Evolutionary conservation across 208 protist genomes (phyloP).

Genomic region (Endotrypanum monterogeii): DNA sequence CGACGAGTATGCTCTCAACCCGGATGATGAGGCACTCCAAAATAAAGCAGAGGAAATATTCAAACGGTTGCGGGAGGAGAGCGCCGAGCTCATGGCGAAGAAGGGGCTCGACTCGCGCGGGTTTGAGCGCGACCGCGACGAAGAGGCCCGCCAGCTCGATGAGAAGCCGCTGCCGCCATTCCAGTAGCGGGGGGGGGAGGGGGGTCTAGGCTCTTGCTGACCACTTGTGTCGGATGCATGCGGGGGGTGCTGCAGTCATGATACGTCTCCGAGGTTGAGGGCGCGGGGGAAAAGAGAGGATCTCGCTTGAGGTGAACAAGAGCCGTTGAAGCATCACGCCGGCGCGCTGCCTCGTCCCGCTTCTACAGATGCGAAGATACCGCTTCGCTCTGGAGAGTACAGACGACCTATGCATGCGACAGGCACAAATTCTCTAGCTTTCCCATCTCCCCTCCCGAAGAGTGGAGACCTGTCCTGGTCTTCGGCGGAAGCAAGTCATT

Average conservation of each 20-base stretch:
- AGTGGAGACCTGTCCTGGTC: too few species aligned
- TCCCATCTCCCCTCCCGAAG: too few species aligned
- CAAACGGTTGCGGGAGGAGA: constrained; percentile 71
- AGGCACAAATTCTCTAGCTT: too few species aligned
- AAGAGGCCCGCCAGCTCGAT: constrained; percentile 46
- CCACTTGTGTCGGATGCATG: too few species aligned
- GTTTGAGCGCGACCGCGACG: constrained; percentile 62
- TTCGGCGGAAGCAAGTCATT: too few species aligned
- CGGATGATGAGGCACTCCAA: constrained; percentile 66
- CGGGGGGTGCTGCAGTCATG: neutral
- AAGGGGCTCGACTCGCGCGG: constrained; percentile 58
- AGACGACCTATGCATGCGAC: too few species aligned
- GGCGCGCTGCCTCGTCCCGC: too few species aligned
- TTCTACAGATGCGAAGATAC: neutral
- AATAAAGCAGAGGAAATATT: constrained; percentile 76
- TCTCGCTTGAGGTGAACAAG: too few species aligned
- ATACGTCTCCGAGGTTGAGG: neutral
- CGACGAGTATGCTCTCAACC: constrained; percentile 86
- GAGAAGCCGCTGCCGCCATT: constrained; percentile 84
- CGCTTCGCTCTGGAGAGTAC: too few species aligned
- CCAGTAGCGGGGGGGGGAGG: constrained; percentile 23
- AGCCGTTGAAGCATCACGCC: too few species aligned
- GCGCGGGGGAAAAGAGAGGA: too few species aligned
- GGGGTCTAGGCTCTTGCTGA: too few species aligned
- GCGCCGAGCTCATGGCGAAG: constrained; percentile 60